These are phyloP conservation scores for Ophiostoma perfectum DNA, from an alignment of 2,329 filamentous ascomycete genomes.

Conservation along the genomic window DNA sequence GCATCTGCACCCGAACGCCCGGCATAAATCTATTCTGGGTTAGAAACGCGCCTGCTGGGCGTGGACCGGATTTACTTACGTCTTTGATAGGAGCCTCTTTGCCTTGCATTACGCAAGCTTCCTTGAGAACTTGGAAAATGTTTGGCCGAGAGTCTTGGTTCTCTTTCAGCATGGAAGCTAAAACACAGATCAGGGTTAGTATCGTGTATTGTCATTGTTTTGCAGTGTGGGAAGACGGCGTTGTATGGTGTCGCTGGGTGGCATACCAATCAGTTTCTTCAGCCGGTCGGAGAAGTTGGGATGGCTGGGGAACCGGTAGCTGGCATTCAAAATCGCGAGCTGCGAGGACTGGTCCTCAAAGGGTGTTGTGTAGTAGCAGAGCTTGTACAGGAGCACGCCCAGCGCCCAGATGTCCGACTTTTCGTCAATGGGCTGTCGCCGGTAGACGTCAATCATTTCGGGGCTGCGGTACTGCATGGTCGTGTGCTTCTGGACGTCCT, in stretches of 20 bases:
- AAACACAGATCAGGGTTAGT: background rate
- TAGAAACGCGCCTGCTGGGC: background rate
- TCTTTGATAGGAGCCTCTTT: conserved; percentile 83
- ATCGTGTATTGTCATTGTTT: background rate
- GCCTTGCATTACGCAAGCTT: conserved; percentile 84
- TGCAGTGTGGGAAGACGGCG: background rate
- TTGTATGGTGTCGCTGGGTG: background rate
- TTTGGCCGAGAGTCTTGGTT: conserved; percentile 73
- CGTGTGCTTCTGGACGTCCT: conserved; percentile 94
- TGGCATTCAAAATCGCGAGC: conserved; percentile 93
- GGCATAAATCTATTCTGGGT: conserved; percentile 59
- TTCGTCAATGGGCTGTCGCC: conserved; percentile 93
- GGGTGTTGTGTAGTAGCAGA: conserved; percentile 98
- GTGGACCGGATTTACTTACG: conserved; percentile 42
- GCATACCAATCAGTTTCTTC: conserved; percentile 80
- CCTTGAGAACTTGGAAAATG: conserved; percentile 86
- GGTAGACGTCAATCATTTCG: conserved; percentile 98
- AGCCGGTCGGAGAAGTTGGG: conserved; percentile 84
- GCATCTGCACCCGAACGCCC: conserved; percentile 59
- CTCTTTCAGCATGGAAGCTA: conserved; percentile 86
- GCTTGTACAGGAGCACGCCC: conserved; percentile 90
- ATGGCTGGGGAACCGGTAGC: conserved; percentile 83
- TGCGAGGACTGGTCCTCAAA: conserved; percentile 91
- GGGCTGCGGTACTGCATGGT: conserved; percentile 96
- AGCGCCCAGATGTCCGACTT: conserved; percentile 99